Conservation (phyloP, 768 basidiomycete genomes). For the Artomyces pyxidatus region DNA sequence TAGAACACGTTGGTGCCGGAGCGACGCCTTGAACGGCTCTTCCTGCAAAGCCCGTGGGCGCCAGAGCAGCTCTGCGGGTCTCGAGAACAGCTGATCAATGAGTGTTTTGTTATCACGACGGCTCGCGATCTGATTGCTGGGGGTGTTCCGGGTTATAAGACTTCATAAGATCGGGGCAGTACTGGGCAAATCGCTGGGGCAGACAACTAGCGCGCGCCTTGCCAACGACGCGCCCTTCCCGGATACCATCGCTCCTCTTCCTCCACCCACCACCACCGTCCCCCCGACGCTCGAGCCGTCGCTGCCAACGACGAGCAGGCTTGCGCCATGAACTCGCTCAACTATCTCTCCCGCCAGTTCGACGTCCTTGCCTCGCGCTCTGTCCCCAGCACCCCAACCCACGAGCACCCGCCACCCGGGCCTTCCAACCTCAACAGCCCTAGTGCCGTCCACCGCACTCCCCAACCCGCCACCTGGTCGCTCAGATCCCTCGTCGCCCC, state of each 20-base stretch:
- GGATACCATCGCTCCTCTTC: neutral
- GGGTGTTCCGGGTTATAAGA: no score
- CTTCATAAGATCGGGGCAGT: no score
- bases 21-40: neutral
- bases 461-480: conserved; percentile 10
- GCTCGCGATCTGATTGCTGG: no score
- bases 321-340: conserved; percentile 67
- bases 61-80: no score
- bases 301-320: neutral
- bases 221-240: neutral
- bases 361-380: conserved; percentile 62
- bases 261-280: neutral
- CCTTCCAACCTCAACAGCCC: conserved; percentile 4
- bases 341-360: conserved; percentile 75
- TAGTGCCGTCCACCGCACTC: neutral
- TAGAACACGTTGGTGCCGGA: neutral
- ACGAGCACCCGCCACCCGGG: conserved; percentile 27
- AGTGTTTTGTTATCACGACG: no score
- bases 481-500: conserved; percentile 16
- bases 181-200: neutral
- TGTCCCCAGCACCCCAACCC: conserved; percentile 48
- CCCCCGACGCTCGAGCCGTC: neutral
- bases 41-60: no score
- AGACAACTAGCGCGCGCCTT: neutral
- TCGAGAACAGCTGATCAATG: no score